Percentiles rank a stretch among this genome's conserved stretches.
These are phyloP conservation scores for Herpotrichia juniperi DNA, from an alignment of 2,329 filamentous ascomycete species.

Conservation along the genomic window DNA sequence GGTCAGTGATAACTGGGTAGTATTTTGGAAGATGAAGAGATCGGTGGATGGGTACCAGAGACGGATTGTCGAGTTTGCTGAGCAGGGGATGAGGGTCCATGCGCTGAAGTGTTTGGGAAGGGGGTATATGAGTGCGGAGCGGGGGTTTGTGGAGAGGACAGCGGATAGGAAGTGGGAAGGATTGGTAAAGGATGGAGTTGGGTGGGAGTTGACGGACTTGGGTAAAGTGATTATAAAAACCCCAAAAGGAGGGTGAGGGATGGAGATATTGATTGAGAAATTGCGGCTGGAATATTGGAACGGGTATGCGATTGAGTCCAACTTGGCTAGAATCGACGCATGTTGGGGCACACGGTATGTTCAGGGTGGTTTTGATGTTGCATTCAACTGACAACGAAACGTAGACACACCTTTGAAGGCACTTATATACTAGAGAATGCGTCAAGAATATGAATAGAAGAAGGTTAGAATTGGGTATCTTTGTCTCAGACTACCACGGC, in stretches of 20 bases:
- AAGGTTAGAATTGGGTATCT: constrained; percentile 40
- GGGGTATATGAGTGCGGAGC: constrained; percentile 77
- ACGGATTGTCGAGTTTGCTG: constrained; percentile 81
- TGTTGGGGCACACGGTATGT: not conserved
- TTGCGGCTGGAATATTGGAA: not conserved
- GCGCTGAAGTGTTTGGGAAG: constrained; percentile 86
- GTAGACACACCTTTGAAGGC: not conserved
- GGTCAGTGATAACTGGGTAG: constrained; percentile 80
- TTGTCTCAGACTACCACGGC: constrained; percentile 18
- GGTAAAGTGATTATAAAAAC: constrained; percentile 77
- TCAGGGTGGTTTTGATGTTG: not conserved
- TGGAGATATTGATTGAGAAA: not conserved
- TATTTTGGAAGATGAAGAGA: constrained; percentile 74
- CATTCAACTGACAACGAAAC: not conserved
- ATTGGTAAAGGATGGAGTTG: constrained; percentile 74
- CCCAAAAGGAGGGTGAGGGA: constrained; percentile 52
- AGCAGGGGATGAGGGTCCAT: constrained; percentile 73
- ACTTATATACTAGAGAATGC: not conserved
- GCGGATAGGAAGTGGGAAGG: constrained; percentile 75
- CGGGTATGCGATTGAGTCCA: not conserved
- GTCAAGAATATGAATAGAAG: not conserved
- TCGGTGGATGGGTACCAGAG: constrained; percentile 81
- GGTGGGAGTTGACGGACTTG: constrained; percentile 78
- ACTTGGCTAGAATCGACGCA: not conserved
- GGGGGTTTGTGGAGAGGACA: constrained; percentile 70